These are phyloP conservation scores for Hypoxylon sp. DNA, from an alignment of 2,329 filamentous ascomycete genomes.

Conservation along the genomic window DNA sequence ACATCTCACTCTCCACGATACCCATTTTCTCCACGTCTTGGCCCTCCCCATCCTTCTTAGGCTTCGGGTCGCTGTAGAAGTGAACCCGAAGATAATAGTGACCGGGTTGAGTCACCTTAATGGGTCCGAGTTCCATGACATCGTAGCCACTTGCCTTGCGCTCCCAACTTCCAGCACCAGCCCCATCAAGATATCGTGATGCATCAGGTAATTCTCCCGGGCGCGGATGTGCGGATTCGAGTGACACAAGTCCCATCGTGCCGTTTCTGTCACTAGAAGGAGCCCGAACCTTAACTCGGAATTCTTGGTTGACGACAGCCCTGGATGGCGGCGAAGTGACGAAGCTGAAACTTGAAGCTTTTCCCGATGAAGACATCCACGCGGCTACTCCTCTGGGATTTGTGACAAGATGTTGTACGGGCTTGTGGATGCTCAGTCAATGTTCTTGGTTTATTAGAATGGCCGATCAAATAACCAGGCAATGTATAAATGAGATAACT, in stretches of 20 bases:
- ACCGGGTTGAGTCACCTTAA: conserved; percentile 20
- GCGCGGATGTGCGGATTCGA: conserved; percentile 8
- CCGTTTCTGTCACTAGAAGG: conserved; percentile 26
- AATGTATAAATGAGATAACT: conserved; percentile 1
- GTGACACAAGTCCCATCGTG: conserved; percentile 23
- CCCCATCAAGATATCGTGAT: conserved; percentile 17
- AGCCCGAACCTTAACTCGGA: conserved; percentile 26
- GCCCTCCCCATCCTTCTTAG: conserved; percentile 10
- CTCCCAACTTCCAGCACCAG: conserved; percentile 26
- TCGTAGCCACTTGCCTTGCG: neutral
- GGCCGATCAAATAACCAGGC: neutral
- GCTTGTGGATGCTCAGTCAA: neutral
- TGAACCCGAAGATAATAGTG: conserved; percentile 26
- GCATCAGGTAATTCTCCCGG: neutral
- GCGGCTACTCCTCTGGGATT: conserved; percentile 4
- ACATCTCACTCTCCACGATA: conserved; percentile 25
- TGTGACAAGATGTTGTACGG: neutral
- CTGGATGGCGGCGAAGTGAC: conserved; percentile 20
- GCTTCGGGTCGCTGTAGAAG: conserved; percentile 27
- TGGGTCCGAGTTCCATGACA: conserved; percentile 24
- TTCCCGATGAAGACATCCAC: conserved; percentile 19
- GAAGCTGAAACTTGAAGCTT: conserved; percentile 16
- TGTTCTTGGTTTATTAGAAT: conserved; percentile 7
- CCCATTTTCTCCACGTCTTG: conserved; percentile 27
- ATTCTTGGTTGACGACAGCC: conserved; percentile 17